Evolutionary conservation across 2,329 filamentous ascomycete species (phyloP), one percentile per base, ranked within the genome.

Genomic region (Talaromyces sp.): DNA sequence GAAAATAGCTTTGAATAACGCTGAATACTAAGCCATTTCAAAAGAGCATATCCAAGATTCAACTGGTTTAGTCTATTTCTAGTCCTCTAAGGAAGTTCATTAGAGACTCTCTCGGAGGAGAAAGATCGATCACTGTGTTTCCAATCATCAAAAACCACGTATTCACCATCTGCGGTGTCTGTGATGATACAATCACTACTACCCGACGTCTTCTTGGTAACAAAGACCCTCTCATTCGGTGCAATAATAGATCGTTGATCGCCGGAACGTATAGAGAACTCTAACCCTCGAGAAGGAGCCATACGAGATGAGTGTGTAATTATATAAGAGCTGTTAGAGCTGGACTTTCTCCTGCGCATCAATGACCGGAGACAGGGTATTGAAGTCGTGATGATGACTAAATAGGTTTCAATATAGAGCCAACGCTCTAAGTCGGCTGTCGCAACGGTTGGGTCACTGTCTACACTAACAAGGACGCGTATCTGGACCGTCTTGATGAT

Each of bases 351-450:
- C 46, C 12, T 57, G 3, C 65, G 60, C 3, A 69, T 8, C 5
- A 73, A 55, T 0, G 70, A 70, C 16, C 71, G 68, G 6, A 75
- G 64, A 14, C 68, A 70, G 0, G 73, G 71, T 4, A 74, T 66
- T 0, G 71, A 75, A 1, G 71, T 67, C 1, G 72, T 73, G 25
- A 73, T 68, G 16, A 75, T 73, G 6, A 74, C 69, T 8, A 74
- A 50, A 33, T 72, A 68, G 11, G 66, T 68, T 61, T 74, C 72
- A 7, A 72, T 69, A 33, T 67, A 70, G 6, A 69, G 52, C 71
- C 71, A 73, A 8, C 70, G 70, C 54, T 70, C 66, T 37, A 72
- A 67, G 16, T 66, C 60, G 12, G 70, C 61, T 2, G 71, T 71
- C 21, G 65, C 69, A 12, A 62, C 64, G 0, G 66, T 68, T 14